Conservation (phyloP, 352 stramenopile species). For the Phytophthora hibernalis region DNA sequence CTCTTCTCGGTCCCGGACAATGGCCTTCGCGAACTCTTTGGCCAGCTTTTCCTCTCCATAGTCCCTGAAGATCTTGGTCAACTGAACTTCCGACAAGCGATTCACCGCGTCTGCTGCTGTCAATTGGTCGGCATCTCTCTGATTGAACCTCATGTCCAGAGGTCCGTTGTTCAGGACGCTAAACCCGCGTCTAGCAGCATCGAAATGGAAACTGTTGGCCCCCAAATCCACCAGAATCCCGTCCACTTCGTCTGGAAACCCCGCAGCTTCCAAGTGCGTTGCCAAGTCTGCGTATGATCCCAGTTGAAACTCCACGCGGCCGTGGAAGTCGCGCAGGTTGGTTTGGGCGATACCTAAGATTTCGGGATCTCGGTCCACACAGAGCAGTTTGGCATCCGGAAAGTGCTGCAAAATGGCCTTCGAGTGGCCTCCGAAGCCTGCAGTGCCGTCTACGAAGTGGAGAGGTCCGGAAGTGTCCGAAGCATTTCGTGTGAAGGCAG, state of each 20-base stretch:
- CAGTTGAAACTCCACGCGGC: slow-evolving; percentile 59
- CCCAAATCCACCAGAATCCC: slow-evolving; percentile 83
- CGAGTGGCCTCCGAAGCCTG: slow-evolving; percentile 75
- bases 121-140: slow-evolving; percentile 22
- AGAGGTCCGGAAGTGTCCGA: slow-evolving; percentile 18
- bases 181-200: slow-evolving; percentile 71
- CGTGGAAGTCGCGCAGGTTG: slow-evolving; percentile 56
- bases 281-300: slow-evolving; percentile 72
- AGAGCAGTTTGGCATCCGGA: slow-evolving; percentile 63
- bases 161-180: slow-evolving; percentile 78
- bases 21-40: slow-evolving; percentile 85
- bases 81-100: slow-evolving; percentile 71
- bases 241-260: slow-evolving; percentile 61
- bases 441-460: slow-evolving; percentile 81
- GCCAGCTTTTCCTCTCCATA: slow-evolving; percentile 79
- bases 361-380: slow-evolving; percentile 82
- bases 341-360: slow-evolving; percentile 61
- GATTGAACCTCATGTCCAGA: slow-evolving; percentile 86
- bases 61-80: slow-evolving; percentile 76
- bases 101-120: slow-evolving; percentile 80
- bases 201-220: slow-evolving; percentile 87
- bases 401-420: slow-evolving; percentile 61
- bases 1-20: slow-evolving; percentile 73
- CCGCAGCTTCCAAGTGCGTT: slow-evolving; percentile 41
- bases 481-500: slow-evolving; percentile 31